Evolutionary conservation across 2,329 filamentous ascomycete species (phyloP).

Genomic region (Neophaeococcomyces aloes): DNA sequence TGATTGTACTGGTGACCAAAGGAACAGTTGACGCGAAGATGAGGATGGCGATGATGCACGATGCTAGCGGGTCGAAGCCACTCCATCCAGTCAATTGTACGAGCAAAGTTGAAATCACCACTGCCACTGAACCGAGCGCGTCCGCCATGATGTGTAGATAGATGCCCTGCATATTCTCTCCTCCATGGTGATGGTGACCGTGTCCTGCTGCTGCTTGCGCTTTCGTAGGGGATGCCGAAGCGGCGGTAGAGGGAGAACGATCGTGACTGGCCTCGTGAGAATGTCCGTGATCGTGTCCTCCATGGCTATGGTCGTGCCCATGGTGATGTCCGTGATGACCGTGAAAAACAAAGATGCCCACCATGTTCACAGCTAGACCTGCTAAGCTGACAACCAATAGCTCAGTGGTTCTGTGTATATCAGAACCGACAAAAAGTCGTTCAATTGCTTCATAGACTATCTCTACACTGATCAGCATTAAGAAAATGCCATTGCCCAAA

Average conservation of each 20-base stretch:
- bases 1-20: slow-evolving; percentile 73
- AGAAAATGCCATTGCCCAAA: slow-evolving; percentile 89
- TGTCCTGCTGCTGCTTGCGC: slow-evolving; percentile 25
- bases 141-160: slow-evolving; percentile 93
- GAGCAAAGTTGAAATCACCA: slow-evolving; percentile 81
- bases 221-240: slow-evolving; percentile 23
- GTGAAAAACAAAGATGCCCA: slow-evolving; percentile 79
- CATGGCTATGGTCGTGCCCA: slow-evolving; percentile 32
- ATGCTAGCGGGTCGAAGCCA: slow-evolving; percentile 89
- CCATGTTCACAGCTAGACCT: slow-evolving; percentile 79
- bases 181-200: slow-evolving; percentile 59
- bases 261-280: slow-evolving; percentile 25
- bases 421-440: slow-evolving; percentile 68
- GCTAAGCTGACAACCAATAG: slow-evolving; percentile 79
- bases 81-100: slow-evolving; percentile 84
- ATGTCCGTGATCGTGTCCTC: slow-evolving; percentile 18
- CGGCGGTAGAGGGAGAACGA: slow-evolving; percentile 3
- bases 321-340: slow-evolving; percentile 52
- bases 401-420: slow-evolving; percentile 75
- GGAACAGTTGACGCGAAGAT: slow-evolving; percentile 90
- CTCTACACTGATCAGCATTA: slow-evolving; percentile 93
- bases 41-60: slow-evolving; percentile 81
- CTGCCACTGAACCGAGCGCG: slow-evolving; percentile 84
- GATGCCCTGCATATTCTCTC: slow-evolving; percentile 97
- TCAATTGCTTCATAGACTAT: slow-evolving; percentile 94